Evolutionary conservation across 208 protist genomes (phyloP), one percentile per base, ranked within the genome.

Genomic region (Leishmania turanica): DNA sequence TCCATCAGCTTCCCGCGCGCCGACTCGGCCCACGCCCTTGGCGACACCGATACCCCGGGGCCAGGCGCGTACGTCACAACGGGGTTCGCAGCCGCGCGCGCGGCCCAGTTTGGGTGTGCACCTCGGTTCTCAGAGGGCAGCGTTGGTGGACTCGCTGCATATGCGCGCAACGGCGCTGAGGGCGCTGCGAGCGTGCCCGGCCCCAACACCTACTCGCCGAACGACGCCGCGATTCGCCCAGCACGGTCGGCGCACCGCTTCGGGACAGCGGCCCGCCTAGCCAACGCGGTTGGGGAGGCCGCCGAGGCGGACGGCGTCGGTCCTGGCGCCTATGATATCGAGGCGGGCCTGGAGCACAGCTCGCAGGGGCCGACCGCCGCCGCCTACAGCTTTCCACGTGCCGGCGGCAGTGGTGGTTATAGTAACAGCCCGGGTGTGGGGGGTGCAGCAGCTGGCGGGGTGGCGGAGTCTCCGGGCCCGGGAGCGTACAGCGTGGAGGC

Each of bases 281-380:
- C 42, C 42, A 24, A 24, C 15, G n/a, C n/a, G 4, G 13, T 24
- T 15, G 1, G 13, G 60, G 73, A 13, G 64, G 58, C 42, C 37
- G 78, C 58, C 7, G 65, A 64, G 24, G 13, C 37, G 42, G 71
- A 53, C 49, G 80, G 78, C n/a, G 79, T 87, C 19, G 91, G 91
- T 19, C 91, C 91, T 24, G 91, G 91, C n/a, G 79, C 91, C 62
- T 91, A 91, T 77, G 83, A 88, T 40, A 49, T 87, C 11, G 54
- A 34, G 11, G 24, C 49, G 21, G 79, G 70, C 1, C 37, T 78
- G 21, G 76, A 72, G 15, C 76, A 58, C 73, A 78, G 76, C 31
- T 81, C 80, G 24, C 68, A 77, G 49, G 71, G 65, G 73, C 79
- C 70, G 27, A 79, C 68, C 0, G 31, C 76, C 19, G 75, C 79